A percentile compares a stretch with the other conserved stretches of the same genome.
Evolutionary conservation across 1,284 basidiomycete species (phyloP).

Genomic region (Leccinum fallax): DNA sequence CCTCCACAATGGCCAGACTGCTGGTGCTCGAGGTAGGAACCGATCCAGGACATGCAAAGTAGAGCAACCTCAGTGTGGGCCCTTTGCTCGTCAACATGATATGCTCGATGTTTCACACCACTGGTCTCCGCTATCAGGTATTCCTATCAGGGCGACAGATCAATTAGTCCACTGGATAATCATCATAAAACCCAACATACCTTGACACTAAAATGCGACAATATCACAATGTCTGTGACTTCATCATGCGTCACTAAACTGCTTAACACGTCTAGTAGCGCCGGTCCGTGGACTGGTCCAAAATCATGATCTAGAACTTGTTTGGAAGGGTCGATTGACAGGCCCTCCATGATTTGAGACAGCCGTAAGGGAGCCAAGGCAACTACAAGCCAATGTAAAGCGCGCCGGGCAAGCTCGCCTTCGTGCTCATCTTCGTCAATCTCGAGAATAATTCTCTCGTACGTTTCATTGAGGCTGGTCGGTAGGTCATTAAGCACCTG

Average conservation of each 20-base stretch:
- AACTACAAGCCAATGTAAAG: neutral
- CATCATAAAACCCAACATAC: neutral
- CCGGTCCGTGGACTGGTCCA: neutral
- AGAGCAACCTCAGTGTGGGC: too few relatives aligned
- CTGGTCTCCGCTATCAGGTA: too few relatives aligned
- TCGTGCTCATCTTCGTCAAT: neutral
- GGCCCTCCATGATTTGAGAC: neutral
- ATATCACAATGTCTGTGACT: neutral
- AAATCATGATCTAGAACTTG: neutral
- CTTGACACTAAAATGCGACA: constrained; percentile 14
- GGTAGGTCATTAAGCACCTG: constrained; percentile 6
- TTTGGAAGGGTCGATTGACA: neutral
- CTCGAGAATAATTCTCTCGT: constrained; percentile 6
- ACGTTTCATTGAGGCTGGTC: constrained; percentile 4
- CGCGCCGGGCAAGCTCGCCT: neutral
- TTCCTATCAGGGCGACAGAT: too few relatives aligned
- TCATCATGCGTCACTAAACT: constrained; percentile 10
- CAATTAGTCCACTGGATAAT: neutral
- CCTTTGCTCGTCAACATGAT: too few relatives aligned
- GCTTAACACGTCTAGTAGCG: constrained; percentile 5
- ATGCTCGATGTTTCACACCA: too few relatives aligned
- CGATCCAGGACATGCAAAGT: too few relatives aligned
- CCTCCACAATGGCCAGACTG: too few relatives aligned
- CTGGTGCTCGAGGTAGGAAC: too few relatives aligned
- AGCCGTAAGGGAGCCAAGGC: neutral